Evolutionary conservation across 345 rosid genomes (phyloP).

Genomic region (Kandelia obovata): DNA sequence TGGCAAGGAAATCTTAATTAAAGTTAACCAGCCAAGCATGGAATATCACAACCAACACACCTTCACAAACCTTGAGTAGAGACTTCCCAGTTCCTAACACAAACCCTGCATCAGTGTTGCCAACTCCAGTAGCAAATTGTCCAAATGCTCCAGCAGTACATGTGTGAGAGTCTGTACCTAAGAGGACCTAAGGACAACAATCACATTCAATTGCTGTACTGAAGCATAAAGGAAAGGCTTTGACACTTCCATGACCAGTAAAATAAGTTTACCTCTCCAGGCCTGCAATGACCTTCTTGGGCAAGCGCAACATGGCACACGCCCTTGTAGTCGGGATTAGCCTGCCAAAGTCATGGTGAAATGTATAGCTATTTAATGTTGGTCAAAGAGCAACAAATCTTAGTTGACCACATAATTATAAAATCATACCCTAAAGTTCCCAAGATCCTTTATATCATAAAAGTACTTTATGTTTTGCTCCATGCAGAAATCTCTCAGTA

Average conservation of each 20-base stretch:
- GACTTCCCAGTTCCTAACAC: conserved; percentile 88
- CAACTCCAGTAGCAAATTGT: conserved; percentile 97
- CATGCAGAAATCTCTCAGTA: conserved; percentile 79
- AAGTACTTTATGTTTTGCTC: conserved; percentile 93
- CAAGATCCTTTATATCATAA: conserved; percentile 86
- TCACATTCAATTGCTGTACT: background rate
- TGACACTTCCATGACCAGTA: background rate
- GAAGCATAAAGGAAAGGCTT: background rate
- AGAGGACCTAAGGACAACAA: conserved; percentile 54
- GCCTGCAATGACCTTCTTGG: conserved; percentile 99
- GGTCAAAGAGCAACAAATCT: conserved; percentile 4
- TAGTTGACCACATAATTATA: background rate
- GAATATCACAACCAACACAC: background rate
- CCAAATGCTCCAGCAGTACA: conserved; percentile 99
- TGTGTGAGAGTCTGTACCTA: conserved; percentile 97
- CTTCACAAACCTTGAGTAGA: conserved; percentile 71
- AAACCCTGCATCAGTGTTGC: conserved; percentile 98
- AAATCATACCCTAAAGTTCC: conserved; percentile 67
- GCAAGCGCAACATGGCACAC: conserved; percentile 98
- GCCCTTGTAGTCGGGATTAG: conserved; percentile 95
- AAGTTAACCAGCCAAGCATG: background rate
- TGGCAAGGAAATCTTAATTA: background rate
- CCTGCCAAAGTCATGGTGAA: conserved; percentile 44
- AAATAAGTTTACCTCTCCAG: conserved; percentile 73
- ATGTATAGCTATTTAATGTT: conserved; percentile 8